Evolutionary conservation across 1,284 basidiomycete genomes (phyloP).

Genomic region (Spongispora temasekensis): DNA sequence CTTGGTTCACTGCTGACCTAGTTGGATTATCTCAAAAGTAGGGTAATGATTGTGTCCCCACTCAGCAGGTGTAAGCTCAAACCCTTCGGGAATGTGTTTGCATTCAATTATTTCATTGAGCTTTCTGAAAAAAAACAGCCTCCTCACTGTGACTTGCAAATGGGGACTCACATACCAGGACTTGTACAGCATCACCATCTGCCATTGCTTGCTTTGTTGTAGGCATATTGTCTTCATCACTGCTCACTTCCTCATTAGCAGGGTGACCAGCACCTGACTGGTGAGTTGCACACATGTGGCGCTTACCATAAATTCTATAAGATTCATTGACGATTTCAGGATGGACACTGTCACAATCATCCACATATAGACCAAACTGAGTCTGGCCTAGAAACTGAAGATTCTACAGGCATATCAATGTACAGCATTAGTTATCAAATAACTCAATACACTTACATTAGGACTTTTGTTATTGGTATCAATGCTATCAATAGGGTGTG

Average conservation of each 20-base stretch:
- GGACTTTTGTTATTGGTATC: constrained; percentile 3
- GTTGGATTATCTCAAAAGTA: background rate
- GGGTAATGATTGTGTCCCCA: background rate
- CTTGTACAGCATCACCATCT: background rate
- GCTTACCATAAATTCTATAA: background rate
- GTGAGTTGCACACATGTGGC: background rate
- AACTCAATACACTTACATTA: background rate
- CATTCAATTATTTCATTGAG: background rate
- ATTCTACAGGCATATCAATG: too few species aligned
- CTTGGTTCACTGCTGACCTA: background rate
- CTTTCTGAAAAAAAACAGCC: background rate
- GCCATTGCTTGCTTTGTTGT: too few species aligned
- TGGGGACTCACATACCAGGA: background rate
- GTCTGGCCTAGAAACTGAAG: constrained; percentile 2
- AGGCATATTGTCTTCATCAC: background rate
- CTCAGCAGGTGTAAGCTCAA: background rate
- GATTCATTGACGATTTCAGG: background rate
- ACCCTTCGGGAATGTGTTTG: background rate
- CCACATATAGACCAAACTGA: background rate
- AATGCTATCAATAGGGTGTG: background rate
- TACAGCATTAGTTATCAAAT: background rate
- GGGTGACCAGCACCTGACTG: background rate
- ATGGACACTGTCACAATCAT: background rate
- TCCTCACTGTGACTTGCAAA: background rate
- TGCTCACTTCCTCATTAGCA: background rate